These are phyloP conservation scores for Berberis vulgaris DNA, from an alignment of 164 flowering plant genomes.

Conservation along the genomic window DNA sequence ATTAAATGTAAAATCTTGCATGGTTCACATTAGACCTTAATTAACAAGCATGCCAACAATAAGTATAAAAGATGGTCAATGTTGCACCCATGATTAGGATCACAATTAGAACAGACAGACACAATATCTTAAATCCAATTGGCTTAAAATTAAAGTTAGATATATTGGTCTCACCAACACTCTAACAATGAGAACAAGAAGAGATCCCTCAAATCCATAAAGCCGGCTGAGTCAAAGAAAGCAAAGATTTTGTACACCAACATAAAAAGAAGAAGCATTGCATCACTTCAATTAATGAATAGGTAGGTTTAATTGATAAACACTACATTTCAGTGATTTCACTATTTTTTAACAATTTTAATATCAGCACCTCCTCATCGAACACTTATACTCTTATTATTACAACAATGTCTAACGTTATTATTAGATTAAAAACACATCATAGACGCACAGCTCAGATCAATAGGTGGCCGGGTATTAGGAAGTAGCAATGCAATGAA, in stretches of 20 bases:
- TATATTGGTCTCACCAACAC: constrained; percentile 10
- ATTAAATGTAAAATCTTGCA: no score
- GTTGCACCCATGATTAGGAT: constrained; percentile 2
- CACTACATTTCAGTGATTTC: background rate
- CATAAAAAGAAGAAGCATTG: background rate
- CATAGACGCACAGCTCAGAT: background rate
- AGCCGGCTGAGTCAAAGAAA: constrained; percentile 7
- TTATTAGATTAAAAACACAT: background rate
- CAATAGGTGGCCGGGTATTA: constrained; percentile 11
- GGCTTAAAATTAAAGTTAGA: constrained; percentile 5
- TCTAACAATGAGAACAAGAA: constrained; percentile 2
- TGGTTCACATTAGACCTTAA: no score
- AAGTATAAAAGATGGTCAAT: background rate
- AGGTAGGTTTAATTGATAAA: background rate
- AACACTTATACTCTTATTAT: background rate
- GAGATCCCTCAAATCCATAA: constrained; percentile 6
- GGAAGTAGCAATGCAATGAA: constrained; percentile 71
- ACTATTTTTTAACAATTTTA: background rate
- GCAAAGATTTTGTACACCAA: background rate
- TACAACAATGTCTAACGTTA: background rate
- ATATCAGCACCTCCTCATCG: no score
- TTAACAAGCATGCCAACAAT: no score
- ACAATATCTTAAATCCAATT: constrained; percentile 3
- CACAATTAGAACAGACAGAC: constrained; percentile 4
- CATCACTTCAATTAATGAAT: background rate